Evolutionary conservation across 2,329 filamentous ascomycete species (phyloP), one percentile per base, ranked within the genome.

Genomic region (Dendryphion nanum): DNA sequence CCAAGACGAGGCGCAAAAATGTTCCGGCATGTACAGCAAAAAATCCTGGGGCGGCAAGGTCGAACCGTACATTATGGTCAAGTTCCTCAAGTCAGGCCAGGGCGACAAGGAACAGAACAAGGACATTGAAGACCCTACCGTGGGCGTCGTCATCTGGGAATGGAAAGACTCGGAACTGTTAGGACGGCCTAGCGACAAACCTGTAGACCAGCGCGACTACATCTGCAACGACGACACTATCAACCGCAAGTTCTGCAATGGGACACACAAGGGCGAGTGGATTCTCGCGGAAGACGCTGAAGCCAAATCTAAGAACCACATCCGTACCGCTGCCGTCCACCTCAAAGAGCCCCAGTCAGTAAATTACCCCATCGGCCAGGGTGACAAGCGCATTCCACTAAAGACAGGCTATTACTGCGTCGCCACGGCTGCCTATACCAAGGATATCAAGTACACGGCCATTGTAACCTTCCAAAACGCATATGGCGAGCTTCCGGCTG

Each of bases 381-480:
- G 42, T 36, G 54, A 28, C 12, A 47, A 54, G 31, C 63, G 57
- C 39, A 34, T 52, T 12, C 19, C 45, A 2, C 54, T 66, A 58
- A 89, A 88, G 66, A 98, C 93, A 0, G 93, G 93, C 18, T 98
- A 96, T 69, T 98, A 95, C 67, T 98, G 93, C 58, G 84, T 98
- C 42, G 81, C 87, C 36, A 93, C 89, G 1, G 83, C 82, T 48
- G 78, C 77, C 16, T 91, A 81, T 62, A 81, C 76, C 18, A 73
- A 76, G 0, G 73, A 78, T 6, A 66, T 76, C 41, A 76, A 87
- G 30, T 98, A 94, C 61, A 78, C 76, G 32, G 90, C 85, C 6
- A 79, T 93, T 12, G 84, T 93, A 30, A 90, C 93, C 57, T 98
- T 97, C 67, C 83, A 90, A 45, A 97, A 98, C 67, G 86, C 93